phyloP scores from a whole-genome alignment of 345 rosid species.

The Laguncularia racemosa region DNA sequence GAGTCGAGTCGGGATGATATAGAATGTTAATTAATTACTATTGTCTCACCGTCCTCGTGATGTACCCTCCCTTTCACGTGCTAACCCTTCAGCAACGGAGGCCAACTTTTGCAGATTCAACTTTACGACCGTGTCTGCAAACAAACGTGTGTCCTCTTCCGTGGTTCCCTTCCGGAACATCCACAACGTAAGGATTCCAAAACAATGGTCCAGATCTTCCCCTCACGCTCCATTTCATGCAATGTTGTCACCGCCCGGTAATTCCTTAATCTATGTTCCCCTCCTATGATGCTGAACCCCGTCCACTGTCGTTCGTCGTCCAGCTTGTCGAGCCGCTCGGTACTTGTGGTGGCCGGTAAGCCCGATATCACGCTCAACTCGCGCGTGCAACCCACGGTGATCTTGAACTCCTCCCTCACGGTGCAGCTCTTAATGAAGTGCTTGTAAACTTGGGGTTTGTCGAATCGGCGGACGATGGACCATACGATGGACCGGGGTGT shows the following conservation, averaged over 20 bases:
- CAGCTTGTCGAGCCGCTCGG: slow-evolving; percentile 18
- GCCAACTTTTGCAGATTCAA: slow-evolving; percentile 40
- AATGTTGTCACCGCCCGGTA: slow-evolving; percentile 19
- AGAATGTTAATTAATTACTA: background rate
- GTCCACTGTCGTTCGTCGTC: slow-evolving; percentile 15
- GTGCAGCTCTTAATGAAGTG: slow-evolving; percentile 24
- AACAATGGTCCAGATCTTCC: slow-evolving; percentile 24
- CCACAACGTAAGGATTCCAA: slow-evolving; percentile 46
- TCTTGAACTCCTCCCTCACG: slow-evolving; percentile 6
- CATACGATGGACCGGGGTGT: slow-evolving; percentile 14
- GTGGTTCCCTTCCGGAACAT: slow-evolving; percentile 44
- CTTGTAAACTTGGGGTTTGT: slow-evolving; percentile 23
- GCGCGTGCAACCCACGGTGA: slow-evolving; percentile 13
- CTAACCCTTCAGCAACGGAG: slow-evolving; percentile 12
- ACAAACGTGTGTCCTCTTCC: slow-evolving; percentile 36
- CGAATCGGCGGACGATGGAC: slow-evolving; percentile 22
- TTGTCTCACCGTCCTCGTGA: background rate
- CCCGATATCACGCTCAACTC: slow-evolving; percentile 17
- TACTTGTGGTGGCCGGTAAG: slow-evolving; percentile 16
- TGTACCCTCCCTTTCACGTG: slow-evolving; percentile 5
- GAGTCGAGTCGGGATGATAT: too few species aligned
- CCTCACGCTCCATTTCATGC: slow-evolving; percentile 10
- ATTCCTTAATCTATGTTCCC: slow-evolving; percentile 19
- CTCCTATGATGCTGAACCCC: slow-evolving; percentile 21
- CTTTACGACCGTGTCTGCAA: slow-evolving; percentile 41